Evolutionary conservation across 1,284 basidiomycete genomes (phyloP).

Genomic region (Trametes hirsuta): DNA sequence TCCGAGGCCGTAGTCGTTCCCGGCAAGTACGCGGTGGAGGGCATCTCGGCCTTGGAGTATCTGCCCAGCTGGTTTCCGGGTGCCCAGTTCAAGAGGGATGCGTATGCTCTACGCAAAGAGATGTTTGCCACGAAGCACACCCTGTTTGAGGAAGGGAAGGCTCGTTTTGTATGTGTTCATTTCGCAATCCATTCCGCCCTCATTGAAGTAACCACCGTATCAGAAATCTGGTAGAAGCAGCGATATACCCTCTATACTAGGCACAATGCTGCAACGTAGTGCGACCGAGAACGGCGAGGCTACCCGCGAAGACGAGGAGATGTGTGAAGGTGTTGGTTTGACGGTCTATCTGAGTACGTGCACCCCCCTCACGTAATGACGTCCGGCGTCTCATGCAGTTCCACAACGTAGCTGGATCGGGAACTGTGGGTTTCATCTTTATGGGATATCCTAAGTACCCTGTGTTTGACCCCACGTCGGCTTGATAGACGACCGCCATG

Average conservation of each 20-base stretch:
- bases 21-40: slow-evolving; percentile 7
- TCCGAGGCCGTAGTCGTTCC: slow-evolving; percentile 2
- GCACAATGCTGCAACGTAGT: too few relatives aligned
- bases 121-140: background rate
- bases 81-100: background rate
- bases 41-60: background rate
- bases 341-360: too few relatives aligned
- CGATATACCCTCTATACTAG: too few relatives aligned
- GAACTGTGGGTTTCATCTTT: background rate
- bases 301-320: too few relatives aligned
- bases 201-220: background rate
- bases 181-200: too few relatives aligned
- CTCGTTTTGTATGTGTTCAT: background rate
- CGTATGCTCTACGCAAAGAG: background rate
- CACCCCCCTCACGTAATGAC: too few relatives aligned
- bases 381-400: too few relatives aligned
- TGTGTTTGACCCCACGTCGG: background rate
- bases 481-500: slow-evolving; percentile 7
- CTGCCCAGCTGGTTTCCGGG: slow-evolving; percentile 11
- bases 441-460: background rate
- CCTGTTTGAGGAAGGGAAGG: slow-evolving; percentile 1
- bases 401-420: background rate
- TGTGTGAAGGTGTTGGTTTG: too few relatives aligned
- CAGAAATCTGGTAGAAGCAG: background rate
- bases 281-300: too few relatives aligned